phyloP scores from a whole-genome alignment of 805 yeast genomes.

The Ogataea sp. region DNA sequence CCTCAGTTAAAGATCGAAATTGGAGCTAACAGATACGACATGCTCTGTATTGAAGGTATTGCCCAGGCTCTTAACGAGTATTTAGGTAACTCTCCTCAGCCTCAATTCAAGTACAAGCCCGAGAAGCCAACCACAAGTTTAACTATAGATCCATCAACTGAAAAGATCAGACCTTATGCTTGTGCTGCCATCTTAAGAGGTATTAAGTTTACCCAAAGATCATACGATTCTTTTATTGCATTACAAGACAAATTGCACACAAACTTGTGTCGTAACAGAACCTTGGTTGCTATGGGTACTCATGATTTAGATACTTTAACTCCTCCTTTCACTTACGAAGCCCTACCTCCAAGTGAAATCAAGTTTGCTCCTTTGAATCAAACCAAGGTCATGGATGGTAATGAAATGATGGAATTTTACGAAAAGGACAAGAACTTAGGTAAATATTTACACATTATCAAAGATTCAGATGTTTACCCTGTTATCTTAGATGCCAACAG shows the following conservation, averaged over 20 bases:
- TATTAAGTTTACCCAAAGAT: constrained; percentile 70
- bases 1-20: constrained; percentile 97
- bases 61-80: constrained; percentile 91
- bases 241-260: constrained; percentile 94
- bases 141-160: constrained; percentile 70
- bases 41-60: constrained; percentile 97
- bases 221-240: constrained; percentile 90
- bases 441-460: constrained; percentile 80
- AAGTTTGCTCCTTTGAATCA: constrained; percentile 72
- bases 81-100: constrained; percentile 59
- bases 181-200: constrained; percentile 91
- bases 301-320: constrained; percentile 80
- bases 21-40: constrained; percentile 97
- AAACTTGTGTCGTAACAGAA: constrained; percentile 93
- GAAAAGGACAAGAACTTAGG: constrained; percentile 86
- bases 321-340: constrained; percentile 85
- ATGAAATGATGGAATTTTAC: constrained; percentile 79
- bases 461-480: constrained; percentile 84
- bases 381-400: constrained; percentile 61
- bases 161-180: constrained; percentile 79
- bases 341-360: constrained; percentile 69
- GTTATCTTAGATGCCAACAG: constrained; percentile 73
- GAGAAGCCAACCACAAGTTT: constrained; percentile 54
- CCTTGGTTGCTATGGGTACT: constrained; percentile 97
- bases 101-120: constrained; percentile 56